Percentiles rank a stretch among this genome's conserved stretches.
These are phyloP conservation scores for Phellopilus nigrolimitatus DNA, from an alignment of 1,284 basidiomycete genomes.

Conservation along the genomic window DNA sequence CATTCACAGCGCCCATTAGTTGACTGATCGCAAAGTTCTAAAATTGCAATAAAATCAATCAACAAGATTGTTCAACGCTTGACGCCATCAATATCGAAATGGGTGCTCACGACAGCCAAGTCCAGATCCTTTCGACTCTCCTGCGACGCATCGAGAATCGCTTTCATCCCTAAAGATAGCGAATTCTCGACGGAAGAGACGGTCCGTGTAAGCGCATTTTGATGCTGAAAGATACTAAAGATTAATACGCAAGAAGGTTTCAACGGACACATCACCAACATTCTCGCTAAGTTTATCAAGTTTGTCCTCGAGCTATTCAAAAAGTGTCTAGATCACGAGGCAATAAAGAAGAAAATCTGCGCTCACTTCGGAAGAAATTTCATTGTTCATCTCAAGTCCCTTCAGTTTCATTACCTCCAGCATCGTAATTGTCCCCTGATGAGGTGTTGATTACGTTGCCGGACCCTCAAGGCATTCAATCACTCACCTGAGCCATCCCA, in stretches of 20 bases:
- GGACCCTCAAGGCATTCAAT: no score
- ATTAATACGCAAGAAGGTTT: background rate
- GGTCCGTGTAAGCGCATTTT: background rate
- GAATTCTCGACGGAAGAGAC: background rate
- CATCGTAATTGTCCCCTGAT: no score
- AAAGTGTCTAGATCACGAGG: background rate
- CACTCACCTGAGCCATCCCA: slow-evolving; percentile 2
- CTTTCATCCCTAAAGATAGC: background rate
- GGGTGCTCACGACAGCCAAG: background rate
- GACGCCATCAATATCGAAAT: background rate
- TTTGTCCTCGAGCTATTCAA: background rate
- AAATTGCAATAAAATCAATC: background rate
- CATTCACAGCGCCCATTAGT: background rate
- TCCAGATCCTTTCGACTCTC: background rate
- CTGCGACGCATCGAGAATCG: background rate
- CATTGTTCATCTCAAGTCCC: background rate
- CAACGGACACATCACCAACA: background rate
- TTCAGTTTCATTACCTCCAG: background rate
- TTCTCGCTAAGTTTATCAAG: background rate
- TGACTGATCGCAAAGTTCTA: slow-evolving; percentile 1
- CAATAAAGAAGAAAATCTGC: background rate
- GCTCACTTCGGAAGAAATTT: background rate
- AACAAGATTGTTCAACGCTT: no score
- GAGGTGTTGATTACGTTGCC: no score
- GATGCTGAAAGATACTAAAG: background rate